Conservation (phyloP, 177 flowering plant genomes). For the Vitis hybrid region DNA sequence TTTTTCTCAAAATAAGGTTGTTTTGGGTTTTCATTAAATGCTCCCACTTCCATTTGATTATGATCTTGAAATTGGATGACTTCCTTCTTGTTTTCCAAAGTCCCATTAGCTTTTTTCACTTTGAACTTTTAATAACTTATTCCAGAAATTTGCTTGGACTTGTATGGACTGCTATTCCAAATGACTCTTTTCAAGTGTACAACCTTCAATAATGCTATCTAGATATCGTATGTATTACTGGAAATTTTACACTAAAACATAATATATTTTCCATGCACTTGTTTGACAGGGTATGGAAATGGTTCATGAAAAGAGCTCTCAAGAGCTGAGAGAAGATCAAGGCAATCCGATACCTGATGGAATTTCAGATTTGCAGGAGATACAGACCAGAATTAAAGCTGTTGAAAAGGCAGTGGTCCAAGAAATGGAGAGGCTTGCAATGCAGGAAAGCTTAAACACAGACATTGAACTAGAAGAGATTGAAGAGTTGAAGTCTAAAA, state of each 20-base stretch:
- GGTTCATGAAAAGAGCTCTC: slow-evolving; percentile 11
- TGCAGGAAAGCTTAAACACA: slow-evolving; percentile 24
- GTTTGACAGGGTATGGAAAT: slow-evolving; percentile 27
- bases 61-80: too few relatives aligned
- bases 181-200: not conserved
- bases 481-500: slow-evolving; percentile 31
- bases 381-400: slow-evolving; percentile 53
- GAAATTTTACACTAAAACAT: not conserved
- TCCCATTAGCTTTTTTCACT: too few relatives aligned
- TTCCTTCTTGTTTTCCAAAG: too few relatives aligned
- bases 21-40: too few relatives aligned
- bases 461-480: slow-evolving; percentile 36
- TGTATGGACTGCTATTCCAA: too few relatives aligned
- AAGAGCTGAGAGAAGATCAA: slow-evolving; percentile 20
- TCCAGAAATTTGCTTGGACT: too few relatives aligned
- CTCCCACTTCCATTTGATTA: too few relatives aligned
- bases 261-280: slow-evolving; percentile 2
- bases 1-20: too few relatives aligned
- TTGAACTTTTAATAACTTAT: too few relatives aligned
- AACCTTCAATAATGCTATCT: not conserved
- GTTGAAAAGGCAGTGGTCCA: slow-evolving; percentile 52
- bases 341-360: slow-evolving; percentile 19
- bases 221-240: not conserved
- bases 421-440: slow-evolving; percentile 39
- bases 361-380: slow-evolving; percentile 51